A percentile compares a stretch with the other conserved stretches of the same genome.
phyloP scores from a whole-genome alignment of 2,329 filamentous ascomycete genomes.

The Byssothecium circinans region DNA sequence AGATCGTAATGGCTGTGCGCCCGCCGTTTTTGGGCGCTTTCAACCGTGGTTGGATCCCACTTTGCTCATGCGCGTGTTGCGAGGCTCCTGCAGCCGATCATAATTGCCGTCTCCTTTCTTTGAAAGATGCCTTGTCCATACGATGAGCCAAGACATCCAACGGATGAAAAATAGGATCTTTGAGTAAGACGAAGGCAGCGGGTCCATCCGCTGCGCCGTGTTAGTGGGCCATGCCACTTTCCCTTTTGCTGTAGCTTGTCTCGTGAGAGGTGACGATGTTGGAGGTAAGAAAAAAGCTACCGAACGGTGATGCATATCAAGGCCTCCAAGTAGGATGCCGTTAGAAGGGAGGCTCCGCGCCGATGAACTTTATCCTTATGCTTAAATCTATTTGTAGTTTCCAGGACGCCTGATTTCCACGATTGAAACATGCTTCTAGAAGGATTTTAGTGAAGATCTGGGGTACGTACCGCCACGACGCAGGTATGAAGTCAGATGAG shows the following conservation, averaged over 20 bases:
- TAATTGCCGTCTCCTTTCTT: too few relatives aligned
- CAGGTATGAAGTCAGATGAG: background rate
- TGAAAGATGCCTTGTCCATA: background rate
- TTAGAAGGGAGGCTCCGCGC: background rate
- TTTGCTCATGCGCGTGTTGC: background rate
- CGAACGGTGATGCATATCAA: background rate
- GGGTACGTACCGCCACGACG: too few relatives aligned
- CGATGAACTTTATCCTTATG: background rate
- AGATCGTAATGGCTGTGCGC: background rate
- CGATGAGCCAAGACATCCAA: too few relatives aligned
- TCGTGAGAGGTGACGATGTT: background rate
- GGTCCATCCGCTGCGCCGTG: too few relatives aligned
- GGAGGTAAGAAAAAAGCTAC: background rate
- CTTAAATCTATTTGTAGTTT: background rate
- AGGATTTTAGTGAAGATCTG: background rate
- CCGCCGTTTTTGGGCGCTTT: background rate
- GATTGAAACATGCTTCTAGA: background rate
- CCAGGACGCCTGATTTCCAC: background rate
- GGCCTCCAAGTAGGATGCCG: background rate
- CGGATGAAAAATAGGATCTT: too few relatives aligned
- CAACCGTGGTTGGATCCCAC: background rate
- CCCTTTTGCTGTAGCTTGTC: background rate
- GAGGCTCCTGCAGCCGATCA: too few relatives aligned
- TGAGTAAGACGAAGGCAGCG: too few relatives aligned
- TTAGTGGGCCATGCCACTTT: too few relatives aligned